Conservation (phyloP, 202 grass and related monocot species). For the Musa balbisiana region DNA sequence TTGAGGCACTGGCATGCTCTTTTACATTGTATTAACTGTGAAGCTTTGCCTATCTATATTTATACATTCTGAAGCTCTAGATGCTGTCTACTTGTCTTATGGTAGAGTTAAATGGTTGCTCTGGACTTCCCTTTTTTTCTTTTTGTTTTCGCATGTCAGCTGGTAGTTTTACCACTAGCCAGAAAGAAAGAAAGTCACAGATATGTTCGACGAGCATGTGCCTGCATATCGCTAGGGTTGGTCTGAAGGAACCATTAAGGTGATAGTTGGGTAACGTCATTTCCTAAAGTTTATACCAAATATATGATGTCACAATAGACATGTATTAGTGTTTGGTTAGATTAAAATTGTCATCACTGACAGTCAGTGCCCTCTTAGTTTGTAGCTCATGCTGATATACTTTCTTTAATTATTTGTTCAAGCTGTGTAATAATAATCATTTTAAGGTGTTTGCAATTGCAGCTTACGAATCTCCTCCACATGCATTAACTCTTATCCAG, state of each 20-base stretch:
- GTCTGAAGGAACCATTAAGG: background rate
- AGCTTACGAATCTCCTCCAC: constrained; percentile 69
- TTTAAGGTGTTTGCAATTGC: constrained; percentile 6
- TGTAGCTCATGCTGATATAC: background rate
- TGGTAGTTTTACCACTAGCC: too few relatives aligned
- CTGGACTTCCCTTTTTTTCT: too few relatives aligned
- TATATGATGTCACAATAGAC: background rate
- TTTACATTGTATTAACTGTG: too few relatives aligned
- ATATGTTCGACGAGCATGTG: background rate
- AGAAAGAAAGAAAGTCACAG: background rate
- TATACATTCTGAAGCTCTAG: background rate
- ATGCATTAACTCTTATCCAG: constrained; percentile 63
- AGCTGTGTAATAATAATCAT: background rate
- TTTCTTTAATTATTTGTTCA: background rate
- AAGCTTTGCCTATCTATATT: too few relatives aligned
- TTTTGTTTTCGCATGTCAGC: too few relatives aligned
- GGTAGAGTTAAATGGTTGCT: too few relatives aligned
- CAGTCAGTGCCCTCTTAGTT: background rate
- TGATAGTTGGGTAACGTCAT: background rate
- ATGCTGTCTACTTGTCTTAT: too few relatives aligned
- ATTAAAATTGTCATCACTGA: background rate
- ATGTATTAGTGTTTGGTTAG: background rate
- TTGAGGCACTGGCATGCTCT: background rate
- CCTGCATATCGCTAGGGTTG: background rate
- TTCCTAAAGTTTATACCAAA: background rate